Base-by-base conservation (phyloP, 208 protist genomes). In the Paratrypanosoma confusum region DNA sequence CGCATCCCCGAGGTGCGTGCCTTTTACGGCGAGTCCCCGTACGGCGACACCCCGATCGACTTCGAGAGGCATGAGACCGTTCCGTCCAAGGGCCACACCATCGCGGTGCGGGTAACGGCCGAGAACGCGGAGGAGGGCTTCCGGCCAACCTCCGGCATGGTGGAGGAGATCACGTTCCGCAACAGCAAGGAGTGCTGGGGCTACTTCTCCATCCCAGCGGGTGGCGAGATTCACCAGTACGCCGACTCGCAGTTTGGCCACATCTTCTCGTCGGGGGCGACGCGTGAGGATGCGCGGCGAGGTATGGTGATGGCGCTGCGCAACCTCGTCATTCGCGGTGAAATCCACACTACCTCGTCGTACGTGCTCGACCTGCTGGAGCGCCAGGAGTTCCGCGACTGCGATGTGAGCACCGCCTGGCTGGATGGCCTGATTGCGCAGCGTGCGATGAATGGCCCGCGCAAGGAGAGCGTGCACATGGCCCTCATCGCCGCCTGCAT, bases 221-320 rank as follows among this genome's bases (percentile, higher is more conserved):
- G 75, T 5, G 90, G 86, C 35, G 82, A 75, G 23, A 77, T 97
- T 16, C 92, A 97, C 47, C 82, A 93, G 70, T 97, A 79, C 45
- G 81, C 95, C 3, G 95, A 99, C 71, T 97, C 95, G 24, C 95
- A 98, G 64, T 98, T 98, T 64, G 96, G 95, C n/a, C 95, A 99
- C 57, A 88, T 98, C 49, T 99, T 98, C 67, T 86, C 95, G 17
- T 86, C 69, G 24, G 95, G 90, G 39, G 51, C 65, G 10, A 97
- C 71, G 20, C 81, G 96, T 40, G 93, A 97, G 60, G 87, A 93
- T 5, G 91, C 95, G 8, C 76, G 95, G 17, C 80, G 87, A 21
- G 73, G 71, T 20, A 91, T 97, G 87, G 65, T 95, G 23, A 53
- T 93, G 13, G 85, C 87, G 3, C 60, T 97, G 24, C 82, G 93